Conservation (phyloP, 2,329 filamentous ascomycete species). For the Penicillium sp. region DNA sequence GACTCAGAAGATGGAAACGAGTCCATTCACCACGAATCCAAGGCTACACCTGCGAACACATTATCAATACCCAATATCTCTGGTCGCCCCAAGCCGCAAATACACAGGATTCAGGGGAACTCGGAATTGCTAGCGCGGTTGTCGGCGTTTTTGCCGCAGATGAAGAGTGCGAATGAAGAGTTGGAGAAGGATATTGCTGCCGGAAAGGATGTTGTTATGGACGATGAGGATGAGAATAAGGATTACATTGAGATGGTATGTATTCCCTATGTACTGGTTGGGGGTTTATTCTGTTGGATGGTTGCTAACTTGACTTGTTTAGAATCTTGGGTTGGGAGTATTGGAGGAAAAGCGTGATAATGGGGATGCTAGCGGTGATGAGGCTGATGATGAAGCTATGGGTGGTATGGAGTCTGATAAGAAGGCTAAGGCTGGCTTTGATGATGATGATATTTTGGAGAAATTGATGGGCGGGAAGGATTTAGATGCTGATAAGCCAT, state of each 20-base stretch:
- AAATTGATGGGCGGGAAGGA: conserved; percentile 40
- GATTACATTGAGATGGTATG: conserved; percentile 47
- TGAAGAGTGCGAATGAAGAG: conserved; percentile 46
- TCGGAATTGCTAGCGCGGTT: conserved; percentile 38
- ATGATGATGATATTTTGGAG: conserved; percentile 36
- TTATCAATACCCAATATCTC: conserved; percentile 28
- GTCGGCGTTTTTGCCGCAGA: conserved; percentile 43
- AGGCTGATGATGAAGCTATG: conserved; percentile 12
- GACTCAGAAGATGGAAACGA: conserved; percentile 27
- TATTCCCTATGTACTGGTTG: background rate
- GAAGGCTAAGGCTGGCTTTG: conserved; percentile 8
- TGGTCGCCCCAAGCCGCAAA: conserved; percentile 36
- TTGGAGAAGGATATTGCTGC: conserved; percentile 40
- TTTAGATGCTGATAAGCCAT: conserved; percentile 31
- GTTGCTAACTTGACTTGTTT: conserved; percentile 3
- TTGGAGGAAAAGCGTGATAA: conserved; percentile 41
- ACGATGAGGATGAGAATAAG: conserved; percentile 35
- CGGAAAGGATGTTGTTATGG: conserved; percentile 35
- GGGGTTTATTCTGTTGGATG: background rate
- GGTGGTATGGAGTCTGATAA: conserved; percentile 7
- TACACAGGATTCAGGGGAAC: conserved; percentile 27
- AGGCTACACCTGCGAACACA: background rate
- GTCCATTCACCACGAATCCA: conserved; percentile 13
- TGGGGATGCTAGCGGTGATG: conserved; percentile 16
- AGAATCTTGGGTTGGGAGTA: conserved; percentile 48